Conservation (phyloP, 2,329 filamentous ascomycete species). For the Colletotrichum orchidophilum region DNA sequence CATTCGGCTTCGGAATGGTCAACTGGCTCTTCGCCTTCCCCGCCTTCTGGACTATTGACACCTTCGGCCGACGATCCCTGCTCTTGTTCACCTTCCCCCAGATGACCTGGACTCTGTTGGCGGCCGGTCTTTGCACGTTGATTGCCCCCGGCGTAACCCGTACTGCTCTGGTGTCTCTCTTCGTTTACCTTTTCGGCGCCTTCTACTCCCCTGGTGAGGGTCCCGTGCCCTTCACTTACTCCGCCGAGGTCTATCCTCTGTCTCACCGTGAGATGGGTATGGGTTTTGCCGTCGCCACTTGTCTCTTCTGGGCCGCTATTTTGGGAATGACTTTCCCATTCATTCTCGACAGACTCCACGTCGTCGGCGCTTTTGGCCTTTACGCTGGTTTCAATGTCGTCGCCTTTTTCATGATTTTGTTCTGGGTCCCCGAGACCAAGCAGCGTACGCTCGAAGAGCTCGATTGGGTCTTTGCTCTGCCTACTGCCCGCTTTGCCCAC, state of each 20-base stretch:
- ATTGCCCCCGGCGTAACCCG: conserved; percentile 45
- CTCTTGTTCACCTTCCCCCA: conserved; percentile 67
- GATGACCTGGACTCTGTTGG: conserved; percentile 68
- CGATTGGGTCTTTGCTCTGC: conserved; percentile 49
- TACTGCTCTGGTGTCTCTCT: conserved; percentile 60
- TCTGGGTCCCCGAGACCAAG: conserved; percentile 68
- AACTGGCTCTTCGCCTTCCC: conserved; percentile 70
- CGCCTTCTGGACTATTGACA: conserved; percentile 61
- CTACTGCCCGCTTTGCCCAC: conserved; percentile 42
- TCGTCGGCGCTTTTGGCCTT: conserved; percentile 55
- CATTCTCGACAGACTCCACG: conserved; percentile 56
- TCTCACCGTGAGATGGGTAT: conserved; percentile 78
- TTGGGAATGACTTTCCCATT: conserved; percentile 71
- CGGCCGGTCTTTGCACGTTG: conserved; percentile 63
- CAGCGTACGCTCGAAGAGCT: conserved; percentile 60
- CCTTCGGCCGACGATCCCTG: conserved; percentile 62
- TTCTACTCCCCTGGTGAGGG: conserved; percentile 60
- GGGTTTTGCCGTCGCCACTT: conserved; percentile 74
- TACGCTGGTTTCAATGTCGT: conserved; percentile 66
- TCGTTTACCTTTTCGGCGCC: conserved; percentile 41
- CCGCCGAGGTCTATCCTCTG: conserved; percentile 75
- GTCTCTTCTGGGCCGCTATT: conserved; percentile 68
- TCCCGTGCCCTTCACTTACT: conserved; percentile 74
- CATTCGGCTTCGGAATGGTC: conserved; percentile 61
- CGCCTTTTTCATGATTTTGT: conserved; percentile 65